Evolutionary conservation across 2,329 filamentous ascomycete species (phyloP).

Genomic region (Penicillium sp.): DNA sequence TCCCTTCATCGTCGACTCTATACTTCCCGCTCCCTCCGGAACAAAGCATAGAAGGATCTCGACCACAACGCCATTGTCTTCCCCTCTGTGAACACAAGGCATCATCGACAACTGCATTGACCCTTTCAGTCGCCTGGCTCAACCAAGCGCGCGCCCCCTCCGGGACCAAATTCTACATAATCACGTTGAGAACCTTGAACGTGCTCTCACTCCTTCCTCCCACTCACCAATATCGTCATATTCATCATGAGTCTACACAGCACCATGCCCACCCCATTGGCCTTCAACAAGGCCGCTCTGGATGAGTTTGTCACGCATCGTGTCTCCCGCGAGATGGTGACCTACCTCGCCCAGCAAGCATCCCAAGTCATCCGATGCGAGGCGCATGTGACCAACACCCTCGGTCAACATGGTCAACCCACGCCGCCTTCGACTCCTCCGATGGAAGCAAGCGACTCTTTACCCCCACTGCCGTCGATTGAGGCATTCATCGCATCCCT

Average conservation of each 20-base stretch:
- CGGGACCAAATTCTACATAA: not conserved
- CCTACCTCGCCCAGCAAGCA: conserved; percentile 43
- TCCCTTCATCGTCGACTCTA: conserved; percentile 11
- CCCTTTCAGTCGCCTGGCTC: too few species aligned
- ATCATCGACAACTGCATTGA: too few species aligned
- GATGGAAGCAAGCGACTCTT: conserved; percentile 36
- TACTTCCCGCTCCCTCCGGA: not conserved
- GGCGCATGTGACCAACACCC: conserved; percentile 43
- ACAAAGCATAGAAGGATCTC: too few species aligned
- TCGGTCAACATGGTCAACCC: conserved; percentile 47
- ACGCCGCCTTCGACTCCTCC: conserved; percentile 57
- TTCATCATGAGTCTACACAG: conserved; percentile 10
- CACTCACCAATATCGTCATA: not conserved
- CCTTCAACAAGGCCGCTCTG: conserved; percentile 40
- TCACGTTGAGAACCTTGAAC: too few species aligned
- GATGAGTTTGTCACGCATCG: conserved; percentile 44
- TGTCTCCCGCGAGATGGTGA: conserved; percentile 45
- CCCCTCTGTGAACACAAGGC: too few species aligned
- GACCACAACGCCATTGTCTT: too few species aligned
- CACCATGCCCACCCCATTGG: conserved; percentile 4
- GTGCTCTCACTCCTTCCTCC: too few species aligned
- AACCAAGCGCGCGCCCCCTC: too few species aligned
- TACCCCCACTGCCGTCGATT: conserved; percentile 63
- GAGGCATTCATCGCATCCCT: conserved; percentile 89
- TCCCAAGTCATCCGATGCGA: conserved; percentile 46